Conservation (phyloP, 2,329 filamentous ascomycete species). For the Xylariaceae sp. region DNA sequence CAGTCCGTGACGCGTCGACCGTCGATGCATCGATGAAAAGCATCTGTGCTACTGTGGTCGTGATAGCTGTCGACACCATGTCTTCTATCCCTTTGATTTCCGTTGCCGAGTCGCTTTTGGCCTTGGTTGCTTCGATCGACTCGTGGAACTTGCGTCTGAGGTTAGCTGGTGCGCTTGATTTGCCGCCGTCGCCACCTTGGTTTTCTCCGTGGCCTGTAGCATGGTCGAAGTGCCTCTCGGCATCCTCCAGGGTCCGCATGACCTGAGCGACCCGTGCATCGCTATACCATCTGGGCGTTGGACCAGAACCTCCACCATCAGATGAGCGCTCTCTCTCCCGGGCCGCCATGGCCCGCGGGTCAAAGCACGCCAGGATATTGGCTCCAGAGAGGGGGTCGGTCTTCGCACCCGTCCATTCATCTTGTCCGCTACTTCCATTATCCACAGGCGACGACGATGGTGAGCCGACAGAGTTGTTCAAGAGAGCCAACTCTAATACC, state of each 20-base stretch:
- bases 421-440: no score
- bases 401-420: conserved; percentile 2
- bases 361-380: conserved; percentile 4
- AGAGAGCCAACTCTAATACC: no score
- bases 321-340: not conserved
- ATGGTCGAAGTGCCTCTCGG: no score
- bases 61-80: not conserved
- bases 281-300: conserved; percentile 2
- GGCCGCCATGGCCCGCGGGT: conserved; percentile 4
- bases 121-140: no score
- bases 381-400: conserved; percentile 2
- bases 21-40: conserved; percentile 1
- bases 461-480: no score
- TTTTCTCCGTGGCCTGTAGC: no score
- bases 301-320: not conserved
- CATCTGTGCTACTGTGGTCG: conserved; percentile 1
- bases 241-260: conserved; percentile 5
- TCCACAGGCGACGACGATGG: no score
- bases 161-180: no score
- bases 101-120: no score
- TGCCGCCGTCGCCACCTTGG: no score
- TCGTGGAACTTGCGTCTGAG: no score
- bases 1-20: conserved; percentile 10
- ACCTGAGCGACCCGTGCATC: conserved; percentile 5
- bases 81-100: no score